These are phyloP conservation scores for Tolypocladium album DNA, from an alignment of 2,329 filamentous ascomycete species.

Conservation along the genomic window DNA sequence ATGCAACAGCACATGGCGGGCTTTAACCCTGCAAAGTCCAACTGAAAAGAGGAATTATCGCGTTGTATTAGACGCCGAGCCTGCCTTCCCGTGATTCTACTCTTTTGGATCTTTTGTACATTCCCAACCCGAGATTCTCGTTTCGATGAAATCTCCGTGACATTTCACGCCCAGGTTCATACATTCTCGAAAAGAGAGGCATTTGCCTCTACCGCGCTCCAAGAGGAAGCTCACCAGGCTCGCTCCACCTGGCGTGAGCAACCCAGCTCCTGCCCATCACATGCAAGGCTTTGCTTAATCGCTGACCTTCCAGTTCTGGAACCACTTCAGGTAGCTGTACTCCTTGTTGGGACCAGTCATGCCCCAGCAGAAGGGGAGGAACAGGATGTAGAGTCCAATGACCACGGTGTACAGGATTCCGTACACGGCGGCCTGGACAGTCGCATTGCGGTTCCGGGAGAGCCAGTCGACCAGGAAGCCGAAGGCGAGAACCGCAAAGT, in stretches of 20 bases:
- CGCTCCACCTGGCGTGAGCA: neutral
- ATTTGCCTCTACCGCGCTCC: neutral
- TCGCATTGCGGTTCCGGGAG: conserved; percentile 54
- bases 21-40: neutral
- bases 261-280: neutral
- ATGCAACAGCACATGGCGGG: neutral
- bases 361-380: conserved; percentile 91
- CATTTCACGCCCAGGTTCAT: conserved; percentile 6
- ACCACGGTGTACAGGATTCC: conserved; percentile 60
- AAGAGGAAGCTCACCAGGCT: neutral
- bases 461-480: conserved; percentile 86
- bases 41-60: conserved; percentile 10
- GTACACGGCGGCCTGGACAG: conserved; percentile 60
- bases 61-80: conserved; percentile 19
- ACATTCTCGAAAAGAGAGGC: conserved; percentile 3
- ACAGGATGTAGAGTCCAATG: conserved; percentile 77
- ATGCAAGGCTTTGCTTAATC: conserved; percentile 32
- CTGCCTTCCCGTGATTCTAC: conserved; percentile 8
- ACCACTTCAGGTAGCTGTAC: conserved; percentile 92
- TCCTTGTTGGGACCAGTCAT: conserved; percentile 79
- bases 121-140: conserved; percentile 9
- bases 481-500: conserved; percentile 85
- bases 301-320: conserved; percentile 73
- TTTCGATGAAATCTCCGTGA: conserved; percentile 9
- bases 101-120: conserved; percentile 10